phyloP scores from a whole-genome alignment of 2,329 filamentous ascomycete species.

The Juglanconis oblonga region DNA sequence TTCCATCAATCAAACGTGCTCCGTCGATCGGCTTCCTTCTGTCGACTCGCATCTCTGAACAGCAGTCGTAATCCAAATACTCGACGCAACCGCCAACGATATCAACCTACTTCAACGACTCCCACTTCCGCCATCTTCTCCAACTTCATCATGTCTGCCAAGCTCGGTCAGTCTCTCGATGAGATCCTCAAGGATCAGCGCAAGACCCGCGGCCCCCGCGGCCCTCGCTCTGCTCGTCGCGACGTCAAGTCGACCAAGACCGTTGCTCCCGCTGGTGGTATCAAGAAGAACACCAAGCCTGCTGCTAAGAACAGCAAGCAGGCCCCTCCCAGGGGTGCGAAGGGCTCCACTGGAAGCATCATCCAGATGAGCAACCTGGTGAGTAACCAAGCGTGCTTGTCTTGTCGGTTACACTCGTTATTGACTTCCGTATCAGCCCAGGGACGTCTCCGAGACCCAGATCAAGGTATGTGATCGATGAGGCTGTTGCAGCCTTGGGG shows the following conservation, averaged over 20 bases:
- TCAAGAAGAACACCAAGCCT: conserved; percentile 72
- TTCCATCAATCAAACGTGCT: not conserved
- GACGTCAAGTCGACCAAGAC: conserved; percentile 32
- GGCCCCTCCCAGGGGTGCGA: conserved; percentile 61
- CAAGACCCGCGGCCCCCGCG: conserved; percentile 54
- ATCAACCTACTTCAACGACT: conserved; percentile 10
- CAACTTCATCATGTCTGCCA: conserved; percentile 70
- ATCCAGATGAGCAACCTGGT: conserved; percentile 99
- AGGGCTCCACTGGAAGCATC: conserved; percentile 75
- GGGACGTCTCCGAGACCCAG: conserved; percentile 93
- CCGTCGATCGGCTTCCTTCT: not conserved
- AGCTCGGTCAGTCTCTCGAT: conserved; percentile 95
- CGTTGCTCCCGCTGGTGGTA: conserved; percentile 75
- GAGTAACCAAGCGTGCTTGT: conserved; percentile 39
- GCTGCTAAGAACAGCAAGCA: conserved; percentile 60
- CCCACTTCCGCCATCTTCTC: conserved; percentile 14
- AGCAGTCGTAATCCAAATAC: conserved; percentile 1
- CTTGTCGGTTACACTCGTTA: conserved; percentile 41
- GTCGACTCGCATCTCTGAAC: not conserved
- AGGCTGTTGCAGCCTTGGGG: conserved; percentile 64
- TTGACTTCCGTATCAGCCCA: conserved; percentile 58
- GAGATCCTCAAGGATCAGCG: conserved; percentile 86
- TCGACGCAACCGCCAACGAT: conserved; percentile 2
- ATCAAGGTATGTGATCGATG: conserved; percentile 99
- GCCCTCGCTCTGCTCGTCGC: conserved; percentile 48